Evolutionary conservation across 129 eudicot genomes (phyloP), one percentile per base, ranked within the genome.

Genomic region (Artemisia annua): DNA sequence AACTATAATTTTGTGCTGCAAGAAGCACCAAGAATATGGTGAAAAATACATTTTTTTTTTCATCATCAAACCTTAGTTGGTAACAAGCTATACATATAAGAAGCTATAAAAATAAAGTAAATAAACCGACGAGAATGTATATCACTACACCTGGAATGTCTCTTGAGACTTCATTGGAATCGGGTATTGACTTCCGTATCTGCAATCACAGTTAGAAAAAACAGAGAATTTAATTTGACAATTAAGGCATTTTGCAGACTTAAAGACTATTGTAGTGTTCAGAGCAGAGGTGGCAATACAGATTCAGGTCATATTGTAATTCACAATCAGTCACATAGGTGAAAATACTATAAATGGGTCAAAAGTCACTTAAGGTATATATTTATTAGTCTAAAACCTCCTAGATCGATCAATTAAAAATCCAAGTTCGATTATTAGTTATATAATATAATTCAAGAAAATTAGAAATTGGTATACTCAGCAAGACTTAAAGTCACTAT

Each of bases 161-260:
- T 80, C 67, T 86, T 10, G 84, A 81, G 5, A 90, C 84, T 79
- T 94, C 97, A 15, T 94, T 90, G 67, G 98, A 76, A 82, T 94
- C 98, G 0, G 98, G 98, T 11, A 94, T 78, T 18, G 97, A 94
- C 75, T 90, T 94, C 98, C 98, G 87, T 55, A 96, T 90, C 93
- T 94, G 86, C 81, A 72, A 71, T 63, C 10, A 71, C 14, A 46
- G 69, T 32, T 3, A 22, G 30, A 53, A 67, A 28, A 49, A 62
- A 15, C 3, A 28, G 44, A 78, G 68, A 9, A 22, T 66, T 24
- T 43, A 30, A 55, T 39, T 66, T 75, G 44, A 48, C 3, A 30
- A 24, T 24, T 20, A 20, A 20, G 26, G 26, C 26, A 24, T 24
- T 24, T 24, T 24, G 26, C 26, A 24, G 26, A 24, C 26, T 24